Percentiles rank a stretch among this genome's conserved stretches.
Conservation (phyloP, 768 basidiomycete species). For the Galerina marginata region DNA sequence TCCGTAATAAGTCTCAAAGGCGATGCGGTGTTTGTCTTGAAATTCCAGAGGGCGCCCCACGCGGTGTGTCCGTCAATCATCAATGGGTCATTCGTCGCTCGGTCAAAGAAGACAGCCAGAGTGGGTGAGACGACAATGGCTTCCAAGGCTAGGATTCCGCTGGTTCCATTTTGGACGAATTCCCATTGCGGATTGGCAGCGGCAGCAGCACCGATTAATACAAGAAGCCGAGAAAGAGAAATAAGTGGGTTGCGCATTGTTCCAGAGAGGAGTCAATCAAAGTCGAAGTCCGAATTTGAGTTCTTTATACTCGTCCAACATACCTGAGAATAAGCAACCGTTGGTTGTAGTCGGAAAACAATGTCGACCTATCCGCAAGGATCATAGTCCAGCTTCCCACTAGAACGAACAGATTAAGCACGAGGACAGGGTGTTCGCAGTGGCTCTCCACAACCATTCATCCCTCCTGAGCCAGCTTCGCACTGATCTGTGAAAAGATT, state of each 20-base stretch:
- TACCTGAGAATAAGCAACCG: too few species aligned
- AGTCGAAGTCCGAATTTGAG: too few species aligned
- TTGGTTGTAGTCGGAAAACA: too few species aligned
- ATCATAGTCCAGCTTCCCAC: too few species aligned
- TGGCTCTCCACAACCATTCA: neutral
- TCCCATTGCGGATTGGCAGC: constrained; percentile 24
- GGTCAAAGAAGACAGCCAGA: constrained; percentile 28
- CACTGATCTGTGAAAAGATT: neutral
- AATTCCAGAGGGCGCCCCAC: constrained; percentile 48
- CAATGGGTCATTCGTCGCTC: constrained; percentile 40
- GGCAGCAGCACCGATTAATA: constrained; percentile 4
- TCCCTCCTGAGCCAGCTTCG: neutral
- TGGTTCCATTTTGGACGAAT: constrained; percentile 31
- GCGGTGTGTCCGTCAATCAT: constrained; percentile 47
- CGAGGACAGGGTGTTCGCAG: neutral
- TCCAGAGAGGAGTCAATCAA: neutral
- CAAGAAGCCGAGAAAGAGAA: constrained; percentile 8
- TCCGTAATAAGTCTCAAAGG: constrained; percentile 40
- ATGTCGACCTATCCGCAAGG: too few species aligned
- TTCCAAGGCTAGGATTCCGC: constrained; percentile 28
- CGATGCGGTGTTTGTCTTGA: constrained; percentile 42
- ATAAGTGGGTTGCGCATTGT: constrained; percentile 5
- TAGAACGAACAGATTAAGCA: neutral
- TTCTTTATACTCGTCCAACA: too few species aligned
- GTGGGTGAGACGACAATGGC: constrained; percentile 30